These are phyloP conservation scores for Dothiorella sarmentorum DNA, from an alignment of 2,329 filamentous ascomycete genomes.

Conservation along the genomic window DNA sequence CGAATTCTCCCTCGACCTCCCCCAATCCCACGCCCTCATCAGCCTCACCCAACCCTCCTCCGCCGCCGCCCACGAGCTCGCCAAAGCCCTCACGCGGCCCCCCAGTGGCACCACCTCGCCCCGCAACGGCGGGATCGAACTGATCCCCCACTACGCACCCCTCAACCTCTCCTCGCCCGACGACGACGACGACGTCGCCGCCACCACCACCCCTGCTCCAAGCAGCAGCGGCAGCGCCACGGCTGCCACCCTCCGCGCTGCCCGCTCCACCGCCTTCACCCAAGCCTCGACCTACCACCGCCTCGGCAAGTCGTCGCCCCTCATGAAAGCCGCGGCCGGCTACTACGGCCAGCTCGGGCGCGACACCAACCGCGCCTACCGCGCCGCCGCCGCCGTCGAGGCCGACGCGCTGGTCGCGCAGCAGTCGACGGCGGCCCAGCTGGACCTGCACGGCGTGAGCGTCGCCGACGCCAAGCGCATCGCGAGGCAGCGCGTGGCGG, in stretches of 20 bases:
- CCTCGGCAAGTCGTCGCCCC: conserved; percentile 63
- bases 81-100: conserved; percentile 49
- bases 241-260: conserved; percentile 42
- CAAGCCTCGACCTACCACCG: conserved; percentile 59
- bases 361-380: conserved; percentile 58
- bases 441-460: conserved; percentile 81
- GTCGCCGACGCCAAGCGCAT: conserved; percentile 81
- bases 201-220: conserved; percentile 23
- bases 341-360: conserved; percentile 72
- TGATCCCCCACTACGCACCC: conserved; percentile 48
- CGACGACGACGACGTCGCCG: conserved; percentile 24
- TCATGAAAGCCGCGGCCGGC: conserved; percentile 71
- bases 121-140: conserved; percentile 44
- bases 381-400: conserved; percentile 58
- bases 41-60: conserved; percentile 56
- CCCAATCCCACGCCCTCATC: conserved; percentile 53
- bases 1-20: conserved; percentile 51
- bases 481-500: conserved; percentile 60
- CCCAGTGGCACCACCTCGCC: conserved; percentile 26
- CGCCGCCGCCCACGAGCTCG: conserved; percentile 58
- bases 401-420: conserved; percentile 67
- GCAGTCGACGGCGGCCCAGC: conserved; percentile 58
- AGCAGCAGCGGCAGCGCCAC: conserved; percentile 36
- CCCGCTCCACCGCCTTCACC: conserved; percentile 50
- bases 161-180: conserved; percentile 35